phyloP scores from a whole-genome alignment of 257 asterid species.

The Solanum bulbocastanum region DNA sequence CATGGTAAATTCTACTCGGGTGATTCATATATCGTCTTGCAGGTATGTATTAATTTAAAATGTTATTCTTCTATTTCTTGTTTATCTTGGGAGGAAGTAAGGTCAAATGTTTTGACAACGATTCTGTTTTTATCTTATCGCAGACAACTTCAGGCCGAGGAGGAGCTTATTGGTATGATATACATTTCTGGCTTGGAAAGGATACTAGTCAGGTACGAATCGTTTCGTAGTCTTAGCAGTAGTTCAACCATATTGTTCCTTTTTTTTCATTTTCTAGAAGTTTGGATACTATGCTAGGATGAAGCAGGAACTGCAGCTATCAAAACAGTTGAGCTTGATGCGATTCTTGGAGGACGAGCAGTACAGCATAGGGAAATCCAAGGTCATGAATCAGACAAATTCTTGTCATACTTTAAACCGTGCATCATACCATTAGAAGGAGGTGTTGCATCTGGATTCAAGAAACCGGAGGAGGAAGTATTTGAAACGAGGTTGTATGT shows the following conservation, averaged over 20 bases:
- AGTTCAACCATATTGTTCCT: not conserved
- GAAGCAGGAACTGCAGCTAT: slow-evolving; percentile 98
- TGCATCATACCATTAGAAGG: slow-evolving; percentile 95
- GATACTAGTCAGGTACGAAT: slow-evolving; percentile 83
- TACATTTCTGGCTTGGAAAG: slow-evolving; percentile 97
- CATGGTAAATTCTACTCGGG: slow-evolving; percentile 91
- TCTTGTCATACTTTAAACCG: slow-evolving; percentile 84
- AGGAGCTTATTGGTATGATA: slow-evolving; percentile 81
- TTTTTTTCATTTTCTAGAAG: not conserved
- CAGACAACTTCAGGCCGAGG: slow-evolving; percentile 85
- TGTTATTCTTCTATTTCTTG: not conserved
- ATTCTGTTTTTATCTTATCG: not conserved
- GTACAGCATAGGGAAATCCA: slow-evolving; percentile 94
- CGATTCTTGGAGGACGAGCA: slow-evolving; percentile 92
- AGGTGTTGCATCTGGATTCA: slow-evolving; percentile 89
- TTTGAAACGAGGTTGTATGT: slow-evolving; percentile 69
- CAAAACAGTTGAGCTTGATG: slow-evolving; percentile 93
- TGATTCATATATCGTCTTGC: slow-evolving; percentile 83
- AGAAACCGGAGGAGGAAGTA: slow-evolving; percentile 71
- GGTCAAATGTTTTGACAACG: not conserved
- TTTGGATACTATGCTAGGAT: slow-evolving; percentile 37
- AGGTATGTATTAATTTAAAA: slow-evolving; percentile 26
- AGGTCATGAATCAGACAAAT: slow-evolving; percentile 80
- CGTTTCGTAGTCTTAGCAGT: not conserved
- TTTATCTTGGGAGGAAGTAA: not conserved